A percentile compares a stretch with the other conserved stretches of the same genome.
Evolutionary conservation across 1,284 basidiomycete species (phyloP).

Genomic region (Peniophora sp.): DNA sequence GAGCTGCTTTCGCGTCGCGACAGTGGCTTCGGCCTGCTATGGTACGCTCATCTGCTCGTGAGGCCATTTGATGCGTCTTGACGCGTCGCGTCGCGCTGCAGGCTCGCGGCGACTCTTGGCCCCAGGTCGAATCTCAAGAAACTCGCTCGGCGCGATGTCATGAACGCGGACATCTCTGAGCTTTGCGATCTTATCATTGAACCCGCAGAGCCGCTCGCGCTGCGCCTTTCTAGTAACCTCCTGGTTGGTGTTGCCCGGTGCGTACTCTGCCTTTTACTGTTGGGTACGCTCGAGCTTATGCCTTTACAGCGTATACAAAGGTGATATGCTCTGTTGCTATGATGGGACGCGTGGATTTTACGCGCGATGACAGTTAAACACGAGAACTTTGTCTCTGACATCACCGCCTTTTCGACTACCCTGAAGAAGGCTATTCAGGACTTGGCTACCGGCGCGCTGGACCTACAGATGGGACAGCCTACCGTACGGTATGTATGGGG

Average conservation of each 20-base stretch:
- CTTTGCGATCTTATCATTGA: slow-evolving; percentile 74
- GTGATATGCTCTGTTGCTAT: slow-evolving; percentile 9
- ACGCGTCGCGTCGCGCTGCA: slow-evolving; percentile 19
- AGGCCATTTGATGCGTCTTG: not conserved
- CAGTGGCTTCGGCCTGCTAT: slow-evolving; percentile 74
- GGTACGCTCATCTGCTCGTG: slow-evolving; percentile 31
- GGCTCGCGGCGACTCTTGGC: slow-evolving; percentile 85
- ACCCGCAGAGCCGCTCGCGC: slow-evolving; percentile 78
- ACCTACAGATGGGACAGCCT: slow-evolving; percentile 64
- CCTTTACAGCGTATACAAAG: slow-evolving; percentile 10
- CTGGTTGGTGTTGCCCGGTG: slow-evolving; percentile 85
- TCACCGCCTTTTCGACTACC: slow-evolving; percentile 65
- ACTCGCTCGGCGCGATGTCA: slow-evolving; percentile 70
- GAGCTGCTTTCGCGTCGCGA: slow-evolving; percentile 69
- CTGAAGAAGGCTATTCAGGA: slow-evolving; percentile 71
- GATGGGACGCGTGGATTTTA: not conserved
- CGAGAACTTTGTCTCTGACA: slow-evolving; percentile 73
- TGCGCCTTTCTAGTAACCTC: slow-evolving; percentile 78
- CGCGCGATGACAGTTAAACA: slow-evolving; percentile 61
- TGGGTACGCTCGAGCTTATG: not conserved
- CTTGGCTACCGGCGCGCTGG: slow-evolving; percentile 34
- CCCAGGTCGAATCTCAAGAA: slow-evolving; percentile 79
- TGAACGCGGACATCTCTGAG: slow-evolving; percentile 72
- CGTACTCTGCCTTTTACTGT: slow-evolving; percentile 14
- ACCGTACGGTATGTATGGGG: slow-evolving; percentile 34